Conservation (phyloP, 1,139 yeast species). For the Hansenula sp. region DNA sequence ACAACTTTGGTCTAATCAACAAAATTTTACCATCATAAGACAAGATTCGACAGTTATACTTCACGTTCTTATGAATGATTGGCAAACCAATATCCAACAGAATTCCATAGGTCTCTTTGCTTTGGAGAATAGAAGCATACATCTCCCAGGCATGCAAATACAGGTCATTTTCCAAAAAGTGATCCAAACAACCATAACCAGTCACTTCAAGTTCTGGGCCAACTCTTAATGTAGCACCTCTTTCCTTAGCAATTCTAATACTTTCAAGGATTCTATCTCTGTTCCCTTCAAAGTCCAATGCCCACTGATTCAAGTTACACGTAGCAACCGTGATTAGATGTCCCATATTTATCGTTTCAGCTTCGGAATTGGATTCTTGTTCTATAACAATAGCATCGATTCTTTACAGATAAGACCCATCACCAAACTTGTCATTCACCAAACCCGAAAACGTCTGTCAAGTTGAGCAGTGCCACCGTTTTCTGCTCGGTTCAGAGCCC, state of each 20-base stretch:
- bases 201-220: conserved; percentile 96
- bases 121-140: conserved; percentile 68
- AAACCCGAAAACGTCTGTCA: too few species aligned
- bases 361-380: too few species aligned
- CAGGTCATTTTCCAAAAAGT: conserved; percentile 85
- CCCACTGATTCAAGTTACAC: conserved; percentile 93
- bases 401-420: too few species aligned
- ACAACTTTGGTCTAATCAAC: conserved; percentile 85
- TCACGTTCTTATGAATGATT: conserved; percentile 75
- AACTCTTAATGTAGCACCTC: conserved; percentile 79
- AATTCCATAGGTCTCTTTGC: conserved; percentile 68
- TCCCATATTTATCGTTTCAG: too few species aligned
- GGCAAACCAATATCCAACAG: conserved; percentile 95
- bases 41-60: conserved; percentile 87
- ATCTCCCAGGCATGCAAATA: conserved; percentile 94
- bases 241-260: conserved; percentile 67
- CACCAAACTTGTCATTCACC: too few species aligned
- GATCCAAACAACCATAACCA: conserved; percentile 96
- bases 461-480: too few species aligned
- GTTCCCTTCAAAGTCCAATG: conserved; percentile 96
- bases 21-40: conserved; percentile 76
- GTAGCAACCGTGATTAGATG: conserved; percentile 56
- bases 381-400: too few species aligned
- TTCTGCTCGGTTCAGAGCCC: too few species aligned
- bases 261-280: conserved; percentile 85